These are phyloP conservation scores for Aspergillus oerlinghausenensis DNA, from an alignment of 2,329 filamentous ascomycete species.

Conservation along the genomic window DNA sequence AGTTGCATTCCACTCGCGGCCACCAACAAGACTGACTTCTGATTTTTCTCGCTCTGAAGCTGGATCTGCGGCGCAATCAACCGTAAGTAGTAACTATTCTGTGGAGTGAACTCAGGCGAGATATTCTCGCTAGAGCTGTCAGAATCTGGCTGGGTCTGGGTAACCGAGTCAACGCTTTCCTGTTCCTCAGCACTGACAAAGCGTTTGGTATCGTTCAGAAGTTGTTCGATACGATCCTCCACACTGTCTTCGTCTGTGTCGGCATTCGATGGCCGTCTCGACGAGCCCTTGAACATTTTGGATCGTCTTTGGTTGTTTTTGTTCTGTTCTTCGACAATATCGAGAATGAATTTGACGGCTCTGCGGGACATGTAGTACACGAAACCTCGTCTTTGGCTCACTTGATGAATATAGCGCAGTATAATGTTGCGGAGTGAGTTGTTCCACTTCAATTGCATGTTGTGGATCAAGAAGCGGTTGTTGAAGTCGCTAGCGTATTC, in stretches of 20 bases:
- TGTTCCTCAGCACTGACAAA: conserved; percentile 71
- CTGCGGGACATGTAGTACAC: conserved; percentile 95
- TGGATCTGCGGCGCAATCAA: conserved; percentile 97
- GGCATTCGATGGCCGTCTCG: conserved; percentile 23
- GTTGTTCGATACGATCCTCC: conserved; percentile 78
- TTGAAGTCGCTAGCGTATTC: conserved; percentile 94
- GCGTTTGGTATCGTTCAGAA: conserved; percentile 77
- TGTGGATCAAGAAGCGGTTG: conserved; percentile 97
- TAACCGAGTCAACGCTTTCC: conserved; percentile 33
- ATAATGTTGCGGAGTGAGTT: conserved; percentile 94
- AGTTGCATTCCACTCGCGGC: conserved; percentile 97
- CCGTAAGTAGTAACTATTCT: conserved; percentile 91
- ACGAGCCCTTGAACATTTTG: conserved; percentile 27
- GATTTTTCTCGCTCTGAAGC: conserved; percentile 96
- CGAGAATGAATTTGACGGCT: conserved; percentile 95
- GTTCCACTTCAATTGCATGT: conserved; percentile 97
- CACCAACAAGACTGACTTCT: conserved; percentile 92
- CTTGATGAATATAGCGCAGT: conserved; percentile 93
- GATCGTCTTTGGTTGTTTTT: conserved; percentile 57
- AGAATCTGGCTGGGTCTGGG: conserved; percentile 37
- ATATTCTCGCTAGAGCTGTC: conserved; percentile 67
- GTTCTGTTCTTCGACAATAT: conserved; percentile 91
- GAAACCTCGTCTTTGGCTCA: conserved; percentile 90
- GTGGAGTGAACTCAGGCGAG: conserved; percentile 78
- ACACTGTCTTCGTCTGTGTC: conserved; percentile 62